Percentiles rank a stretch among this genome's conserved stretches.
Conservation (phyloP, 768 basidiomycete species). For the Naganishia randhawae region DNA sequence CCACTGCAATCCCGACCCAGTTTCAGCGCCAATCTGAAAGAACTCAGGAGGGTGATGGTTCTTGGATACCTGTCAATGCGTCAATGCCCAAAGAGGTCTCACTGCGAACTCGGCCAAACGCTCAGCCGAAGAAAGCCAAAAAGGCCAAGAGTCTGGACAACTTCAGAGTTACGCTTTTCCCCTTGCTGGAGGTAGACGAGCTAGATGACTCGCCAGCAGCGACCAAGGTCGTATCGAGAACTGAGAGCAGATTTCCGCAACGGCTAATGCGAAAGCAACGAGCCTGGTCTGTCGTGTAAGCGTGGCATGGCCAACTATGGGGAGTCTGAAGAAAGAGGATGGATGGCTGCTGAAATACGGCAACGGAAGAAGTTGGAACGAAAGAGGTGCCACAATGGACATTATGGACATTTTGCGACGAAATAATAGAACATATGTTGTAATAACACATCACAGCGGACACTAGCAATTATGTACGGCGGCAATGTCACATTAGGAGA, state of each 20-base stretch:
- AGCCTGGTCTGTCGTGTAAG: background rate
- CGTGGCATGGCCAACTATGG: background rate
- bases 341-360: background rate
- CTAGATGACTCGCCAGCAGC: background rate
- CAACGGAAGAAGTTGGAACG: background rate
- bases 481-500: background rate
- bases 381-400: background rate
- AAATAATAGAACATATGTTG: background rate
- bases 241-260: too few species aligned
- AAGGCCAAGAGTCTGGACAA: slow-evolving; percentile 3
- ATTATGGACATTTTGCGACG: background rate
- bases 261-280: background rate
- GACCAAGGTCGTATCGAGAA: background rate
- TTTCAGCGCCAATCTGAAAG: background rate
- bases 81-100: background rate
- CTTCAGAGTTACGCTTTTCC: slow-evolving; percentile 4
- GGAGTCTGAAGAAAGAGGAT: background rate
- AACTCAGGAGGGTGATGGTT: background rate
- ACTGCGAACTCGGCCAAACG: background rate
- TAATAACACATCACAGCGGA: background rate
- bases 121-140: background rate
- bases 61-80: background rate
- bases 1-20: background rate
- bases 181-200: slow-evolving; percentile 3
- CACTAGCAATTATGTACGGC: background rate